Evolutionary conservation across 495 filamentous ascomycete species (phyloP).

Genomic region (Xylaria longipes): DNA sequence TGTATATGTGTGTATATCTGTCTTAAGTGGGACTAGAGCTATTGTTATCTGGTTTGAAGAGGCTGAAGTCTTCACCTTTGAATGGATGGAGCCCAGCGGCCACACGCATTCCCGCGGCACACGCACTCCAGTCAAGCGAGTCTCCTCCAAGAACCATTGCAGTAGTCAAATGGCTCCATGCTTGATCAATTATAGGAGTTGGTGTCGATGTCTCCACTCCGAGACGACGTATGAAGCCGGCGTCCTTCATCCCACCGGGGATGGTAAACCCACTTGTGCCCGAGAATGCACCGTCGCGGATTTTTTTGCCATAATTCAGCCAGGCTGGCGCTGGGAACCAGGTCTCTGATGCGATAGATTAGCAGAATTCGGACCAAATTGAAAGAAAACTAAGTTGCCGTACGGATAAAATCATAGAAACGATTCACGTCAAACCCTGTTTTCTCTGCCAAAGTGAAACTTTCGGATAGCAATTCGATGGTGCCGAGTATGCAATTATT

Average conservation of each 20-base stretch:
- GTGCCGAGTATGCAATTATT: constrained; percentile 25
- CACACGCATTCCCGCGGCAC: constrained; percentile 26
- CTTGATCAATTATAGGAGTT: constrained; percentile 28
- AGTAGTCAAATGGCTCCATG: constrained; percentile 19
- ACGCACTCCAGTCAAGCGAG: constrained; percentile 30
- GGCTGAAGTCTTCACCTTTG: constrained; percentile 17
- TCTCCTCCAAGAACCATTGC: constrained; percentile 25
- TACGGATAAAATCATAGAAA: constrained; percentile 22
- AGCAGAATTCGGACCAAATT: background rate
- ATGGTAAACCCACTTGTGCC: constrained; percentile 8
- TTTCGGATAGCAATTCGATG: constrained; percentile 24
- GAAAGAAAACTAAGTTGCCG: background rate
- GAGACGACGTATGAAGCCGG: constrained; percentile 17
- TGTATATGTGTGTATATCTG: background rate
- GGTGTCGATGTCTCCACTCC: constrained; percentile 16
- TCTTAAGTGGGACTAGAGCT: background rate
- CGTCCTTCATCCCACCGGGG: constrained; percentile 19
- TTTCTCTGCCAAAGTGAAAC: constrained; percentile 20
- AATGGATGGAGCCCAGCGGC: constrained; percentile 25
- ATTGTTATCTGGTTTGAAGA: background rate
- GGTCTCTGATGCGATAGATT: background rate
- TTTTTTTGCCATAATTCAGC: constrained; percentile 30
- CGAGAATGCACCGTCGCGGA: constrained; percentile 28
- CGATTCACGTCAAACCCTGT: constrained; percentile 5
- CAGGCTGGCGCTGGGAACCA: constrained; percentile 30